phyloP scores from a whole-genome alignment of 306 rosid genomes.

The Phaseolus lunatus region DNA sequence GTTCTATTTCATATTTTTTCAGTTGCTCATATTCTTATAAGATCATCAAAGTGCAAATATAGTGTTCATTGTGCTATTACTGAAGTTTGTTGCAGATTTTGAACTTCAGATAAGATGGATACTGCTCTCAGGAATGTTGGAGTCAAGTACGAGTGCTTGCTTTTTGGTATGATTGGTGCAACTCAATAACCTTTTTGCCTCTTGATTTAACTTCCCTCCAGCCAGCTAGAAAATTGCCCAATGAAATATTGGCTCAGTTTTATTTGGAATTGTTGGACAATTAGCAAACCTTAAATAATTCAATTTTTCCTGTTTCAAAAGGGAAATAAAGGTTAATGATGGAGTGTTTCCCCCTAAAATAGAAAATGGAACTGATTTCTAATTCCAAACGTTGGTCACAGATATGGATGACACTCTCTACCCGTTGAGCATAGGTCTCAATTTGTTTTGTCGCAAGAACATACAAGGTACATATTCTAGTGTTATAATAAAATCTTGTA shows the following conservation, averaged over 20 bases:
- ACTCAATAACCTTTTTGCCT: slow-evolving; percentile 15
- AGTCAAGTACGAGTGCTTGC: slow-evolving; percentile 71
- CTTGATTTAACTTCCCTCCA: neutral
- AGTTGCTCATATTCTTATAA: slow-evolving; percentile 12
- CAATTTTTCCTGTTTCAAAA: neutral
- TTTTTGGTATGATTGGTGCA: slow-evolving; percentile 70
- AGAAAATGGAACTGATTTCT: neutral
- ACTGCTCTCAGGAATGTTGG: slow-evolving; percentile 46
- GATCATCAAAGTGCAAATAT: slow-evolving; percentile 11
- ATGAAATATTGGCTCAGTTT: slow-evolving; percentile 8
- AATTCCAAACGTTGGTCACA: slow-evolving; percentile 47
- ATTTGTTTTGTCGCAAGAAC: slow-evolving; percentile 76
- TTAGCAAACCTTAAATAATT: neutral
- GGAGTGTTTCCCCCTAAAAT: neutral
- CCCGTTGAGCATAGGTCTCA: slow-evolving; percentile 80
- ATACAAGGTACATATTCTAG: slow-evolving; percentile 62
- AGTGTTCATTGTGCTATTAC: neutral
- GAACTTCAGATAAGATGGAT: slow-evolving; percentile 57
- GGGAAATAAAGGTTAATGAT: neutral
- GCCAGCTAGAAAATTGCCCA: neutral
- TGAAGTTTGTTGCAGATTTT: slow-evolving; percentile 50
- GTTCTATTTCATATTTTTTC: slow-evolving; percentile 23
- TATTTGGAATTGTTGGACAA: slow-evolving; percentile 1
- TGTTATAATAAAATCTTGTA: neutral
- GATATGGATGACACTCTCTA: slow-evolving; percentile 95